These are phyloP conservation scores for Cladosporium sp. DNA, from an alignment of 2,329 filamentous ascomycete species.

Conservation along the genomic window DNA sequence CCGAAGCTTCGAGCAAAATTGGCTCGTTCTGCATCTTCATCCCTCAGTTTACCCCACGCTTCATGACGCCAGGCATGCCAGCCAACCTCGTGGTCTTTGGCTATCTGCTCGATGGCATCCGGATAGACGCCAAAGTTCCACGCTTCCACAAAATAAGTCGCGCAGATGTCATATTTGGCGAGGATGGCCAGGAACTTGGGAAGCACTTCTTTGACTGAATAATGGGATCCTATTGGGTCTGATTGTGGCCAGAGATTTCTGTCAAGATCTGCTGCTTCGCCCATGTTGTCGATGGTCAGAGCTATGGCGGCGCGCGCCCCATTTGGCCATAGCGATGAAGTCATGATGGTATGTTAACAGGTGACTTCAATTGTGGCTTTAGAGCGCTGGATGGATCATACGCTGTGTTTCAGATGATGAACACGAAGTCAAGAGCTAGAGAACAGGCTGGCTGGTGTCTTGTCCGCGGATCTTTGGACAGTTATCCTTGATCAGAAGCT, in stretches of 20 bases:
- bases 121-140: conserved; percentile 29
- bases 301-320: conserved; percentile 24
- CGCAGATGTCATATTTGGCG: conserved; percentile 23
- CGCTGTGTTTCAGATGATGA: too few relatives aligned
- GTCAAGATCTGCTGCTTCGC: conserved; percentile 32
- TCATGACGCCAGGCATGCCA: conserved; percentile 34
- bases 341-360: too few relatives aligned
- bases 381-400: too few relatives aligned
- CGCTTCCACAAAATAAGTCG: conserved; percentile 31
- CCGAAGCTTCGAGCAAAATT: conserved; percentile 29
- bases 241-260: conserved; percentile 25
- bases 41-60: conserved; percentile 28
- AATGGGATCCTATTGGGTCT: conserved; percentile 27
- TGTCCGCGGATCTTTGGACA: too few relatives aligned
- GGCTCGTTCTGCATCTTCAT: conserved; percentile 18
- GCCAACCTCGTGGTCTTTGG: conserved; percentile 27
- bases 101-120: conserved; percentile 21
- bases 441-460: too few relatives aligned
- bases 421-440: too few relatives aligned
- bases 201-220: conserved; percentile 25
- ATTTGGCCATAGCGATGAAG: conserved; percentile 24
- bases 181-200: conserved; percentile 27
- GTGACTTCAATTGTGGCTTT: too few relatives aligned
- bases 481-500: too few relatives aligned
- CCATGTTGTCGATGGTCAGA: conserved; percentile 33